phyloP scores from a whole-genome alignment of 2,329 filamentous ascomycete genomes.

The Fusarium decemcellulare region DNA sequence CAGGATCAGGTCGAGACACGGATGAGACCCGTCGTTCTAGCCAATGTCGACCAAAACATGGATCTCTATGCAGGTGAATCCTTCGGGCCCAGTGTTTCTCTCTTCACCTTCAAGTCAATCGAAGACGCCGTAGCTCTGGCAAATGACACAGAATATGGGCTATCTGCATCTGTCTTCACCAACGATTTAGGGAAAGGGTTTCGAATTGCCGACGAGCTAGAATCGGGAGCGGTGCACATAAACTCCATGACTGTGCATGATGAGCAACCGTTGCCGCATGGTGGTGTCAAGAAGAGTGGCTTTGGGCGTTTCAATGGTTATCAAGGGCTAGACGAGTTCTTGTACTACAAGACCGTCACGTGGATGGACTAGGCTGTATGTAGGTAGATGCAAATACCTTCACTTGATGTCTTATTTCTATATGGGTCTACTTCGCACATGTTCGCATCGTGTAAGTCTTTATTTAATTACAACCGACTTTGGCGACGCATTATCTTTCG shows the following conservation, averaged over 20 bases:
- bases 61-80: conserved; percentile 19
- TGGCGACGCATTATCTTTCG: background rate
- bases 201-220: conserved; percentile 68
- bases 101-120: conserved; percentile 11
- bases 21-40: conserved; percentile 19
- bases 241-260: conserved; percentile 75
- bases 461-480: background rate
- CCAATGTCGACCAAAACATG: conserved; percentile 7
- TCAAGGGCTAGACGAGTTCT: conserved; percentile 43
- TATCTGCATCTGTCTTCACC: conserved; percentile 79
- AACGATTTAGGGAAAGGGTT: conserved; percentile 70
- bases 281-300: conserved; percentile 73
- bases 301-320: conserved; percentile 68
- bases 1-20: conserved; percentile 3
- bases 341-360: conserved; percentile 43
- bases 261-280: conserved; percentile 72
- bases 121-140: conserved; percentile 77
- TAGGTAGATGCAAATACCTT: too few relatives aligned
- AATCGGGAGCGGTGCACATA: conserved; percentile 75
- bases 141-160: conserved; percentile 84
- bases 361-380: conserved; percentile 4
- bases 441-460: too few relatives aligned
- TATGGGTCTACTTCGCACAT: too few relatives aligned
- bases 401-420: too few relatives aligned
- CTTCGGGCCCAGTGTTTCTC: conserved; percentile 26